Evolutionary conservation across 768 basidiomycete genomes (phyloP), one percentile per base, ranked within the genome.

Genomic region (Tricholoma hemisulphureum): DNA sequence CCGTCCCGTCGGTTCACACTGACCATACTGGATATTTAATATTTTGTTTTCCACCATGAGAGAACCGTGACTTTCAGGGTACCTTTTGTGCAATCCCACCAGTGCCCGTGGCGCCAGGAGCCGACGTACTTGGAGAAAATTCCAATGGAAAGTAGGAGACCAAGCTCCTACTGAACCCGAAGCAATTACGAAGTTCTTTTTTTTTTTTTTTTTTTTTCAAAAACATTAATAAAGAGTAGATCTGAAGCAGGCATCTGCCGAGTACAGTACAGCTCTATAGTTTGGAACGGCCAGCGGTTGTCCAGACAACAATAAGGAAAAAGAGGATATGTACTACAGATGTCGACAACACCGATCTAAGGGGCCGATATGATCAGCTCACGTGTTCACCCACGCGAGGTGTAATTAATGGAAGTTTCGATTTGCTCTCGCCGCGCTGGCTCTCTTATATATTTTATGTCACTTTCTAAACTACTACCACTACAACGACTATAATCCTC

Each of bases 401-500:
- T 55, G 58, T 55, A 60, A 62, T 49, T 49, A 49, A 67, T 67
- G 58, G 66, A 67, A 67, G 56, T 56, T 67, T 60, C 32, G 58
- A 59, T 66, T 66, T 62, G 61, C 62, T 59, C 57, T 57, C 53
- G 51, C 46, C 61, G 52, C 57, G 55, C 45, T 51, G 57, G 52
- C 39, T 57, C 59, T 61, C 53, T 55, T 65, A 63, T 67, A 61
- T 65, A 62, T 63, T 63, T 63, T 67, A 58, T 62, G 57, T 63
- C 51, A 29, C 57, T 61, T 58, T 58, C 56, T 57, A 37, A 55
- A 45, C 53, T 60, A 60, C 57, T 56, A 58, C 62, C 53, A 56
- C 37, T 34, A 58, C 49, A 37, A 41, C 53, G 29, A 43, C 63
- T 56, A 56, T 59, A 53, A 46, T 61, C 59, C 59, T 59, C 56